These are phyloP conservation scores for Meyerozyma carpophila DNA, from an alignment of 1,139 yeast species.

Conservation along the genomic window DNA sequence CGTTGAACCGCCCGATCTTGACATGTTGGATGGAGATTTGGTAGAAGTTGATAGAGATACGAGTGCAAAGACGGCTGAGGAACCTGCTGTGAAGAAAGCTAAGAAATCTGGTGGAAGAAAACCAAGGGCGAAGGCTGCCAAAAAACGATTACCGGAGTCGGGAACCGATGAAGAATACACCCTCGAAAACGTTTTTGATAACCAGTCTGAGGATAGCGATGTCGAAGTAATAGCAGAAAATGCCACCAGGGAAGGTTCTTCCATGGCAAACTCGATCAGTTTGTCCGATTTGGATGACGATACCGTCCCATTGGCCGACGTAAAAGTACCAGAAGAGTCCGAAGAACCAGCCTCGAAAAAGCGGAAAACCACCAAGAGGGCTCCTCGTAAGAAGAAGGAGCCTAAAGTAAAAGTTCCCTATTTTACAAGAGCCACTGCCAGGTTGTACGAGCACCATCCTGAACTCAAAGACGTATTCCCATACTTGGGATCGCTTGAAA, in stretches of 20 bases:
- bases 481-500: conserved; percentile 46
- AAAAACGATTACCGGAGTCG: not conserved
- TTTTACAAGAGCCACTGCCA: conserved; percentile 59
- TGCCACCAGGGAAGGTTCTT: conserved; percentile 14
- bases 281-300: conserved; percentile 20
- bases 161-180: conserved; percentile 22
- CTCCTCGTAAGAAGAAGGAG: conserved; percentile 30
- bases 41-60: not conserved
- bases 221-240: conserved; percentile 11
- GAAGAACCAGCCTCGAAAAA: conserved; percentile 11
- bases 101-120: conserved; percentile 3
- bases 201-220: conserved; percentile 15
- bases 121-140: conserved; percentile 7
- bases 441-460: conserved; percentile 71
- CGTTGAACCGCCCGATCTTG: conserved; percentile 5
- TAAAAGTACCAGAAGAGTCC: conserved; percentile 7
- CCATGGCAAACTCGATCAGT: conserved; percentile 19
- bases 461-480: conserved; percentile 69
- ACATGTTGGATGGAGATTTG: conserved; percentile 8
- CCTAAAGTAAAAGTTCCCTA: conserved; percentile 61
- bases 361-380: conserved; percentile 13
- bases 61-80: not conserved
- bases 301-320: conserved; percentile 21
- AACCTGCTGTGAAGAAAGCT: not conserved
- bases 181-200: conserved; percentile 22